Conservation (phyloP, 1,139 yeast species). For the Magnusiomyces starmeri region DNA sequence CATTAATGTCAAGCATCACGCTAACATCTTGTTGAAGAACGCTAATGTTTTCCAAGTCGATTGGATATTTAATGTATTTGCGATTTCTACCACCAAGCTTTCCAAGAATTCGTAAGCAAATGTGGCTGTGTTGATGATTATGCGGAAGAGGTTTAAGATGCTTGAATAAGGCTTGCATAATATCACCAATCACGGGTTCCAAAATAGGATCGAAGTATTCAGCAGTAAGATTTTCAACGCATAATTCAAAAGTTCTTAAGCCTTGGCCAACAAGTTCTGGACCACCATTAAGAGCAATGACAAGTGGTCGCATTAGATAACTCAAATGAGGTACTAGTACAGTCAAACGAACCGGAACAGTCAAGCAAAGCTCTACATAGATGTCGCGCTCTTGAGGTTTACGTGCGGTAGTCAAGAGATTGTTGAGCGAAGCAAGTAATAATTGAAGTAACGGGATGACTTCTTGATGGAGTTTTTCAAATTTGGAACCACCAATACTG, state of each 20-base stretch:
- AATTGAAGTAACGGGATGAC: constrained; percentile 87
- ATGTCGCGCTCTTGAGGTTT: constrained; percentile 88
- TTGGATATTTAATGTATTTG: constrained; percentile 68
- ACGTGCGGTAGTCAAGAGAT: constrained; percentile 74
- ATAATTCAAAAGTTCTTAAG: constrained; percentile 84
- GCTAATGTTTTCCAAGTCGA: constrained; percentile 50
- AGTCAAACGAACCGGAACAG: constrained; percentile 90
- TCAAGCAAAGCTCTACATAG: constrained; percentile 87
- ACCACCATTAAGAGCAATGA: constrained; percentile 80
- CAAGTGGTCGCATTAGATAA: constrained; percentile 83
- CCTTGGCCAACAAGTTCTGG: constrained; percentile 94
- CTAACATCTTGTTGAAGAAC: constrained; percentile 61
- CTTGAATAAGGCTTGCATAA: constrained; percentile 88
- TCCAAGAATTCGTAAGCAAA: constrained; percentile 87
- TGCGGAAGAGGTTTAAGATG: constrained; percentile 89
- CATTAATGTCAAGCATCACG: constrained; percentile 65
- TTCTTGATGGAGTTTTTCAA: constrained; percentile 85
- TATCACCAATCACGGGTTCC: constrained; percentile 91
- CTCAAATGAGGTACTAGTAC: constrained; percentile 89
- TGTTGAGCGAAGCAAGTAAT: constrained; percentile 74
- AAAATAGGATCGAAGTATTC: constrained; percentile 95
- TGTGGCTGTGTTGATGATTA: constrained; percentile 85
- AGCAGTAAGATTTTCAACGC: constrained; percentile 93
- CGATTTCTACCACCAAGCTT: constrained; percentile 95
- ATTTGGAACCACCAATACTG: constrained; percentile 93